Evolutionary conservation across 1,284 basidiomycete genomes (phyloP), one percentile per base, ranked within the genome.

Genomic region (Heterobasidion annosum): DNA sequence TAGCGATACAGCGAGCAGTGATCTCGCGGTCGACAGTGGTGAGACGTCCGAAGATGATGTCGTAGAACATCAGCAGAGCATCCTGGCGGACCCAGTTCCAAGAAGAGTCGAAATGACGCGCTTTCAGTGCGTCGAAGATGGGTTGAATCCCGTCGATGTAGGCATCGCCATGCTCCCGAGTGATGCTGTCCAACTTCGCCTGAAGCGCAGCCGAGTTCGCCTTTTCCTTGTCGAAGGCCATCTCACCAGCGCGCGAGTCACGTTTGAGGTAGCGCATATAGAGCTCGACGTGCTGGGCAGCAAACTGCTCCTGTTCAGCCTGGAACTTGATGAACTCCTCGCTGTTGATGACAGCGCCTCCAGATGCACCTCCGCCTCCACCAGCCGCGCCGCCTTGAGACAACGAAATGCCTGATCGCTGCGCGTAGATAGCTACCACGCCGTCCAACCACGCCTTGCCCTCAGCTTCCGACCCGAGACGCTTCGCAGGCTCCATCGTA

Each of bases 51-150:
- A 94, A 94, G 66, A 98, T 92, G 70, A 98, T 96, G 68, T 98
- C 95, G 73, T 95, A 98, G 75, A 88, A 98, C 89, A 98, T 93
- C 57, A 91, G 76, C 44, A 98, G 78, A 32, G 94, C 92, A 60
- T 96, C 93, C 73, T 98, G 94, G 61, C 96, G 87, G 52, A 91
- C 94, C 97, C 96, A 99, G 70, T 99, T 99, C 96, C 96, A 99
- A 10, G 89, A 93, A 9, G 94, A 98, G 69, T 98, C 94, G 75
- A 99, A 99, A 67, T 91, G 92, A 51, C 97, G 91, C 16, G 95
- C 96, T 73, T 99, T 99, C 68, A 96, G 78, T 2, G 91, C 86
- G 64, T 95, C 91, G 73, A 99, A 99, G 56, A 82, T 79, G 15
- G 96, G 95, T 67, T 94, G 85, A 61, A 99, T 97, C 48, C 96